These are phyloP conservation scores for Sporothrix curviconia DNA, from an alignment of 2,329 filamentous ascomycete species.

Conservation along the genomic window DNA sequence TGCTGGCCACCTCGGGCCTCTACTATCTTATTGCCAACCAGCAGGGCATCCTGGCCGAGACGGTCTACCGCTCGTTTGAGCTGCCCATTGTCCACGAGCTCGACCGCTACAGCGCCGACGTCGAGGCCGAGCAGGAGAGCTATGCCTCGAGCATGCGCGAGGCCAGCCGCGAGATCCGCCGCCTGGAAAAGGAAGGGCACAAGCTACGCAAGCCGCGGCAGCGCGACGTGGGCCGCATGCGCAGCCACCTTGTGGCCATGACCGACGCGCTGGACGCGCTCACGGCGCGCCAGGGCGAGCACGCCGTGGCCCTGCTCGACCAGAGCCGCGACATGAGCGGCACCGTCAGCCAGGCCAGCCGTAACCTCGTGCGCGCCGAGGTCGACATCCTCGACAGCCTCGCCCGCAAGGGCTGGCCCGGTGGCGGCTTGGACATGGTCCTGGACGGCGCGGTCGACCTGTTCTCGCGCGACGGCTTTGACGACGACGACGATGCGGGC, in stretches of 20 bases:
- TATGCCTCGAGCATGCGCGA: conserved; percentile 50
- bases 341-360: conserved; percentile 57
- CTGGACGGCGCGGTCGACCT: conserved; percentile 58
- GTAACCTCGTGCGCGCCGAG: conserved; percentile 59
- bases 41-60: conserved; percentile 63
- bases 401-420: conserved; percentile 61
- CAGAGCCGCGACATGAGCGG: conserved; percentile 60
- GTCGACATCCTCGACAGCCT: conserved; percentile 64
- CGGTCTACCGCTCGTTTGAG: conserved; percentile 61
- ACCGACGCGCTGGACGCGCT: conserved; percentile 57
- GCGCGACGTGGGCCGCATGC: conserved; percentile 55
- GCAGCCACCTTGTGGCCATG: conserved; percentile 57
- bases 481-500: conserved; percentile 16
- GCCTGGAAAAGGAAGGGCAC: conserved; percentile 58
- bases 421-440: conserved; percentile 59
- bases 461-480: conserved; percentile 22
- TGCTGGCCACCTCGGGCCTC: conserved; percentile 56
- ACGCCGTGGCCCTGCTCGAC: conserved; percentile 52
- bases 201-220: conserved; percentile 51
- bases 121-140: conserved; percentile 57
- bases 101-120: conserved; percentile 56
- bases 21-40: conserved; percentile 65
- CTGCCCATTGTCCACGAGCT: conserved; percentile 63
- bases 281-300: conserved; percentile 53
- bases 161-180: conserved; percentile 54